Evolutionary conservation across 2,329 filamentous ascomycete species (phyloP).

Genomic region (Aspergillus glaucus): DNA sequence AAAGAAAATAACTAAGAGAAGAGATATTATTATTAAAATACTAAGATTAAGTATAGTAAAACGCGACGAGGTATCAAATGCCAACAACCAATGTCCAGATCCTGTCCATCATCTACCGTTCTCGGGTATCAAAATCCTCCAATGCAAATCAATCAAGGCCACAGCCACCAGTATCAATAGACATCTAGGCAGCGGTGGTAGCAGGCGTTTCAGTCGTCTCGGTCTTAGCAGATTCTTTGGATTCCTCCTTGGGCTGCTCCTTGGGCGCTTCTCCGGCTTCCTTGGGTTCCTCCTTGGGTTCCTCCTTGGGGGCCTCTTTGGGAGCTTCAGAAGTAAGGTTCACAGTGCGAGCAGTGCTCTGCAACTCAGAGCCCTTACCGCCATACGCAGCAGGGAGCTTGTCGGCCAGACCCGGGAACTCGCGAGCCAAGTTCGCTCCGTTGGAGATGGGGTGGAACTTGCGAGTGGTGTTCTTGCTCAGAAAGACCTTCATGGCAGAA

Average conservation of each 20-base stretch:
- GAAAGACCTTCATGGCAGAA: slow-evolving; percentile 66
- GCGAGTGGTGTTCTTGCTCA: slow-evolving; percentile 66
- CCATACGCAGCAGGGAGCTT: slow-evolving; percentile 72
- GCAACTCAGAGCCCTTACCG: slow-evolving; percentile 57
- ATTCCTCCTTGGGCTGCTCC: slow-evolving; percentile 5
- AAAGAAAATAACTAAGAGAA: no score
- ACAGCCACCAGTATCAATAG: slow-evolving; percentile 5
- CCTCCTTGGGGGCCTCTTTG: slow-evolving; percentile 10
- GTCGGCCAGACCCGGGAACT: slow-evolving; percentile 54
- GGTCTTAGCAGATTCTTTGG: slow-evolving; percentile 4
- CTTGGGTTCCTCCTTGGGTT: slow-evolving; percentile 6
- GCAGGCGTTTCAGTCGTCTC: slow-evolving; percentile 8
- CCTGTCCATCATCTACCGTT: slow-evolving; percentile 8
- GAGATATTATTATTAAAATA: no score
- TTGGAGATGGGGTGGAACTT: slow-evolving; percentile 75
- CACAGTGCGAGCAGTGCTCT: slow-evolving; percentile 30
- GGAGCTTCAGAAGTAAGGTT: slow-evolving; percentile 13
- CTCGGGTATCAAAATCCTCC: slow-evolving; percentile 13
- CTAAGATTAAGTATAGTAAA: no score
- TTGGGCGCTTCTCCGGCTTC: slow-evolving; percentile 9
- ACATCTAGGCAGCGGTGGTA: slow-evolving; percentile 7
- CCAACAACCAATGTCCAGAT: slow-evolving; percentile 7
- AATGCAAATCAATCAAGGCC: neutral
- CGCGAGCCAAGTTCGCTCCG: slow-evolving; percentile 61
- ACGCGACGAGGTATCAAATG: slow-evolving; percentile 12